Evolutionary conservation across 805 yeast genomes (phyloP).

Genomic region (Kodamaea fukazawae): DNA sequence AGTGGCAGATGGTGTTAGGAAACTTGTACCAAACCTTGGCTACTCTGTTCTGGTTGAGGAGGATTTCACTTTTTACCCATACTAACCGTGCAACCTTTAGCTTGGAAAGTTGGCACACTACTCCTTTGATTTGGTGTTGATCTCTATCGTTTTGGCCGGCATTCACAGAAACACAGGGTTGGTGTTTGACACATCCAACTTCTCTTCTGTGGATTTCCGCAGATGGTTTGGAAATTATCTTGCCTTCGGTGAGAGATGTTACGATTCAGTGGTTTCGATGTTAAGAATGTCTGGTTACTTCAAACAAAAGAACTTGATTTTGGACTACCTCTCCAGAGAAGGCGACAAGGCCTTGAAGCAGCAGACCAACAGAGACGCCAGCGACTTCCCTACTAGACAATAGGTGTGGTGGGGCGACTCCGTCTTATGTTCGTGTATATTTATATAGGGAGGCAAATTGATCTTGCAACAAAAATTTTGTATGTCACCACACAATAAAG

Average conservation of each 20-base stretch:
- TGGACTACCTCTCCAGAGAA: slow-evolving; percentile 34
- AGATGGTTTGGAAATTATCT: slow-evolving; percentile 52
- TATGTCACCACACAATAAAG: neutral
- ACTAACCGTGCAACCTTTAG: slow-evolving; percentile 25
- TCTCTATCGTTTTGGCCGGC: slow-evolving; percentile 83
- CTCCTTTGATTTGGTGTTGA: slow-evolving; percentile 71
- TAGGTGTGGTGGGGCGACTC: slow-evolving; percentile 3
- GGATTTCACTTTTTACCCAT: neutral
- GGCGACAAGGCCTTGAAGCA: slow-evolving; percentile 28
- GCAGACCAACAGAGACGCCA: slow-evolving; percentile 28
- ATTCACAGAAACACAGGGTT: slow-evolving; percentile 81
- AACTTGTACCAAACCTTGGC: too few relatives aligned
- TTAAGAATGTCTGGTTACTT: slow-evolving; percentile 53
- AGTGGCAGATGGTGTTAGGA: too few relatives aligned
- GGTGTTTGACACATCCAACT: slow-evolving; percentile 47
- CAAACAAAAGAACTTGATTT: slow-evolving; percentile 39
- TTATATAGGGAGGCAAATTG: slow-evolving; percentile 2
- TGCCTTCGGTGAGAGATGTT: slow-evolving; percentile 59
- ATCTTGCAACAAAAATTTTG: neutral
- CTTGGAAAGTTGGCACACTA: slow-evolving; percentile 67
- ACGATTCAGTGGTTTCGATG: slow-evolving; percentile 44
- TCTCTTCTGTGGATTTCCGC: slow-evolving; percentile 47
- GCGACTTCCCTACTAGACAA: slow-evolving; percentile 18
- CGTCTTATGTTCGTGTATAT: slow-evolving; percentile 3
- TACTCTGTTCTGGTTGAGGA: too few relatives aligned